phyloP scores from a whole-genome alignment of 2,329 filamentous ascomycete genomes.

The Fonsecaea pedrosoi region DNA sequence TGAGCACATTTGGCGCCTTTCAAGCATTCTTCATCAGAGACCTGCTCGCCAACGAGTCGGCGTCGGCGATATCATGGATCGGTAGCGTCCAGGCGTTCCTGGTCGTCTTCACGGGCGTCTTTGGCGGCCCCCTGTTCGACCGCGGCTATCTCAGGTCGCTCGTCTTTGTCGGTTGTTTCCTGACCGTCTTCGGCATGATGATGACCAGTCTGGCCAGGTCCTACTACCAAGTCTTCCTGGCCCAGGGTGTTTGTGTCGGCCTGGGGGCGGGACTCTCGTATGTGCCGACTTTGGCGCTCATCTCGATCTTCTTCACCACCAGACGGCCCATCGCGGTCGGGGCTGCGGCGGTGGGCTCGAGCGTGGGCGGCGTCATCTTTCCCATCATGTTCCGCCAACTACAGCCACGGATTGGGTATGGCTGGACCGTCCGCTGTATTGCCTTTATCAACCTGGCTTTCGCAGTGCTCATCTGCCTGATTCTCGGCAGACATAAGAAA shows the following conservation, averaged over 20 bases:
- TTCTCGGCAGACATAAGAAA: not conserved
- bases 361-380: constrained; percentile 61
- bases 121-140: constrained; percentile 87
- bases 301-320: constrained; percentile 58
- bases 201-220: constrained; percentile 47
- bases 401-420: constrained; percentile 54
- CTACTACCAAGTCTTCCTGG: constrained; percentile 62
- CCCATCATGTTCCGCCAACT: constrained; percentile 58
- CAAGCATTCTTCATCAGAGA: constrained; percentile 77
- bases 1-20: constrained; percentile 65
- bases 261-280: constrained; percentile 51
- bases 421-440: constrained; percentile 61
- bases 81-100: constrained; percentile 84
- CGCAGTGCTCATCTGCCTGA: constrained; percentile 56
- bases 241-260: constrained; percentile 57
- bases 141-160: constrained; percentile 51
- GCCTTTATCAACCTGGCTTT: constrained; percentile 63
- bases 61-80: constrained; percentile 82
- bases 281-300: constrained; percentile 55
- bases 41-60: constrained; percentile 71
- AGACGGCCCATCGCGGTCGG: constrained; percentile 58
- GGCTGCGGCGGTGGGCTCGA: constrained; percentile 55
- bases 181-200: constrained; percentile 38
- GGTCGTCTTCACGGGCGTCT: constrained; percentile 81
- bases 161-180: constrained; percentile 50